These are phyloP conservation scores for Eimeria zaria DNA, from an alignment of 169 alveolate genomes.

Conservation along the genomic window DNA sequence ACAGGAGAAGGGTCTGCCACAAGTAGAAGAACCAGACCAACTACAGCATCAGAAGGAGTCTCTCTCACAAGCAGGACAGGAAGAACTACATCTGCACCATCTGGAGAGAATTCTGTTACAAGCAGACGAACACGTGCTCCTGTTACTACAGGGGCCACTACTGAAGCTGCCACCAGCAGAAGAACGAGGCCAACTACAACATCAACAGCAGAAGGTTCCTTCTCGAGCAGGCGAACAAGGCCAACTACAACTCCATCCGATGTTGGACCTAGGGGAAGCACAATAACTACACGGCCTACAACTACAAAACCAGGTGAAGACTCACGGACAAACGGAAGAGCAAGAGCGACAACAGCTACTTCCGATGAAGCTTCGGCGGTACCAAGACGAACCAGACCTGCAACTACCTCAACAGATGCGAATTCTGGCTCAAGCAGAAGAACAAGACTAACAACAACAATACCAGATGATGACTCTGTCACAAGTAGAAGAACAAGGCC, in stretches of 20 bases:
- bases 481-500: conserved; percentile 1
- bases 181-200: neutral
- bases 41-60: neutral
- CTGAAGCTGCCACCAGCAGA: conserved; percentile 1
- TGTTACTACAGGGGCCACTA: neutral
- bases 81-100: neutral
- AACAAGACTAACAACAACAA: neutral
- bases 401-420: too few species aligned
- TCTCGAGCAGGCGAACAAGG: too few species aligned
- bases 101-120: neutral
- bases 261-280: too few species aligned
- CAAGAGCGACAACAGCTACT: neutral
- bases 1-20: neutral
- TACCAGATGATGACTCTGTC: neutral
- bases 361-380: too few species aligned
- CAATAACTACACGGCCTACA: too few species aligned
- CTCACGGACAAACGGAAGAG: too few species aligned
- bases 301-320: too few species aligned
- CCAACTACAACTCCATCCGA: too few species aligned
- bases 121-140: conserved; percentile 9
- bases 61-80: neutral
- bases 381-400: too few species aligned
- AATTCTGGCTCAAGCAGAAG: conserved; percentile 39
- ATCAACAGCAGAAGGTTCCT: neutral
- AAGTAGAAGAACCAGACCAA: neutral